Base-by-base conservation (phyloP, 2,329 filamentous ascomycete genomes). In the Podosphaera leucotricha region DNA sequence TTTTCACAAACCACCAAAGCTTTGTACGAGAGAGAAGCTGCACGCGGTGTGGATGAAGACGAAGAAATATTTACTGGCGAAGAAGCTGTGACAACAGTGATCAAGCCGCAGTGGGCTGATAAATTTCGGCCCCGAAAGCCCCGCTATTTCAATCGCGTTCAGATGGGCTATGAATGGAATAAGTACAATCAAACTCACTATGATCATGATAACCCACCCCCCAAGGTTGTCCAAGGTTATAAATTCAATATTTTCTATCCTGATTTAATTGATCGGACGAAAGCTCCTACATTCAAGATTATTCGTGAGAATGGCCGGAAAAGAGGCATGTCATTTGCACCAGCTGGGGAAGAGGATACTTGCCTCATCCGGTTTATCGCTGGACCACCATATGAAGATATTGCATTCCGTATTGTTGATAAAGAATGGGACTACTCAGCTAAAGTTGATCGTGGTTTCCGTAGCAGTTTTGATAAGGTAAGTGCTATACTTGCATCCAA, bases 141-240 rank as follows among this genome's bases (percentile, higher is more conserved):
- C 11, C 75, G 80, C 47, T 95, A 94, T 63, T 98, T 98, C 70
- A 95, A 95, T 59, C 79, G 90, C 36, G 86, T 95, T 40, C 86
- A 93, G 61, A 94, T 94, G 82, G 90, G 90, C 44, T 98, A 95
- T 61, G 90, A 98, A 61, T 98, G 90, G 90, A 98, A 98, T 67
- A 98, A 98, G 62, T 98, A 98, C 70, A 98, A 98, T 57, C 90
- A 98, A 63, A 98, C 90, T 11, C 90, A 98, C 62, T 98, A 98
- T 64, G 90, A 95, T 60, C 84, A 94, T 60, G 87, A 95, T 58
- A 94, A 95, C 56, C 90, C 90, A 2, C 90, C 90, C 1, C 90
- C 90, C 21, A 94, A 93, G 63, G 87, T 98, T 6, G 90, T 98
- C 10, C 90, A 98, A 60, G 90, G 90, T 46, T 98, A 98, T 68